phyloP scores from a whole-genome alignment of 1,139 yeast species.

The Hemisphaericaspora lyxosophila region DNA sequence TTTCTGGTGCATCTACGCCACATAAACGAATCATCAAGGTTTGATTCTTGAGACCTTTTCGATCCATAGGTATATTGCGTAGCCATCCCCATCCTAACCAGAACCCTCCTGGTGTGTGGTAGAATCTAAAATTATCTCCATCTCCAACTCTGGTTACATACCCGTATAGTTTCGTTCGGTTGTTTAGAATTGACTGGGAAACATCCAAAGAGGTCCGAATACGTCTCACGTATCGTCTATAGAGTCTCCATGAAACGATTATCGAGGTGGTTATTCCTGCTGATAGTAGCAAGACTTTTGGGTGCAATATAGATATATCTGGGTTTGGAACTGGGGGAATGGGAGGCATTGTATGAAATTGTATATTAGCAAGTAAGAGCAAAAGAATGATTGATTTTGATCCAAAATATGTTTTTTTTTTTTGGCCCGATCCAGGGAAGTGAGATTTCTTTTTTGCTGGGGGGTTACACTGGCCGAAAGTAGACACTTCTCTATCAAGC shows the following conservation, averaged over 20 bases:
- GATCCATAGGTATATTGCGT: constrained; percentile 46
- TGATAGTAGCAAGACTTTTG: constrained; percentile 41
- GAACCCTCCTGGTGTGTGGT: constrained; percentile 90
- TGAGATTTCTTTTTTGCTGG: no score
- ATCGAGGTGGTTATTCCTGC: constrained; percentile 37
- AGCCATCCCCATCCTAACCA: constrained; percentile 95
- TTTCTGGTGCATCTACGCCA: constrained; percentile 98
- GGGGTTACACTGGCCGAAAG: no score
- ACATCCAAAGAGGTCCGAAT: constrained; percentile 39
- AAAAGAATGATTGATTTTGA: no score
- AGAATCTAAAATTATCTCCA: constrained; percentile 92
- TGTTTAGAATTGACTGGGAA: constrained; percentile 38
- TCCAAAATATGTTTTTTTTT: background rate
- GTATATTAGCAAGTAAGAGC: no score
- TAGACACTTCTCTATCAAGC: no score
- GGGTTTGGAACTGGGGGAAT: constrained; percentile 6
- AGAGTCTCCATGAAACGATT: constrained; percentile 32
- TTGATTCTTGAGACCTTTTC: constrained; percentile 52
- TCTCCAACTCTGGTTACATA: constrained; percentile 91
- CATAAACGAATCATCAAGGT: constrained; percentile 72
- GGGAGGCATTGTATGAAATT: constrained; percentile 9
- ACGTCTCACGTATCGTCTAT: constrained; percentile 35
- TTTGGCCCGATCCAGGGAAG: background rate
- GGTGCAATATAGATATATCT: constrained; percentile 33
- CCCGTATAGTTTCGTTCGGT: constrained; percentile 55